phyloP scores from a whole-genome alignment of 1,284 basidiomycete genomes.

The Vanrija sp. region DNA sequence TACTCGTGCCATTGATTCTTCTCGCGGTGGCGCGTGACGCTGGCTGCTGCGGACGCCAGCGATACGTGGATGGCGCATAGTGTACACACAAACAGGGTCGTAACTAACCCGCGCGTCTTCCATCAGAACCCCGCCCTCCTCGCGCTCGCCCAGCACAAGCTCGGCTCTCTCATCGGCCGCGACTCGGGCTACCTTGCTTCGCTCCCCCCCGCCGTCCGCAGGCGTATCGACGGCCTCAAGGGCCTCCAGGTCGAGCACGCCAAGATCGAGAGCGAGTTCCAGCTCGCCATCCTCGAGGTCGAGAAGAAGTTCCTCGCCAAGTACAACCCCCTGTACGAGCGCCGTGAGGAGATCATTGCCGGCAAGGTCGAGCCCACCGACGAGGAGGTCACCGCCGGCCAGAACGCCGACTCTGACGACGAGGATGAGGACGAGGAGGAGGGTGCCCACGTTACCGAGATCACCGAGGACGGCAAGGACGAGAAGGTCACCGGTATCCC shows the following conservation, averaged over 20 bases:
- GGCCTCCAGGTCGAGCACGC: constrained; percentile 91
- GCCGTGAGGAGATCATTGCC: constrained; percentile 76
- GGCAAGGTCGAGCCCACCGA: constrained; percentile 70
- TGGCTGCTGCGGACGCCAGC: too few relatives aligned
- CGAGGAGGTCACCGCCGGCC: constrained; percentile 80
- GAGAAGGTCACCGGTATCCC: constrained; percentile 65
- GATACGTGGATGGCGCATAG: too few relatives aligned
- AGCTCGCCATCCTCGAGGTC: constrained; percentile 90
- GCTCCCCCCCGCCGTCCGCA: constrained; percentile 75
- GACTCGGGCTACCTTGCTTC: constrained; percentile 84
- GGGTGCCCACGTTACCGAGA: constrained; percentile 47
- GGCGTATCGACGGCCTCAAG: constrained; percentile 86
- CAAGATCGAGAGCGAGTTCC: constrained; percentile 92
- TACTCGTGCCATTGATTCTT: not conserved
- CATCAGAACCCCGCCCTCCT: constrained; percentile 56
- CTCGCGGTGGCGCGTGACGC: too few relatives aligned
- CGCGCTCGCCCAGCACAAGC: constrained; percentile 61
- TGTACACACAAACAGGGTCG: too few relatives aligned
- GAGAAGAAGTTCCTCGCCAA: constrained; percentile 95
- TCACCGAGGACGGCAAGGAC: constrained; percentile 42
- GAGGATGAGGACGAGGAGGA: constrained; percentile 53
- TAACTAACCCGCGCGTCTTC: constrained; percentile 13
- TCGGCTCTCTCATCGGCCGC: constrained; percentile 67
- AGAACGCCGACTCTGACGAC: constrained; percentile 58
- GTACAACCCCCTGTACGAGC: constrained; percentile 82